A percentile compares a stretch with the other conserved stretches of the same genome.
Conservation (phyloP, 257 asterid genomes). For the Jacaranda mimosifolia region DNA sequence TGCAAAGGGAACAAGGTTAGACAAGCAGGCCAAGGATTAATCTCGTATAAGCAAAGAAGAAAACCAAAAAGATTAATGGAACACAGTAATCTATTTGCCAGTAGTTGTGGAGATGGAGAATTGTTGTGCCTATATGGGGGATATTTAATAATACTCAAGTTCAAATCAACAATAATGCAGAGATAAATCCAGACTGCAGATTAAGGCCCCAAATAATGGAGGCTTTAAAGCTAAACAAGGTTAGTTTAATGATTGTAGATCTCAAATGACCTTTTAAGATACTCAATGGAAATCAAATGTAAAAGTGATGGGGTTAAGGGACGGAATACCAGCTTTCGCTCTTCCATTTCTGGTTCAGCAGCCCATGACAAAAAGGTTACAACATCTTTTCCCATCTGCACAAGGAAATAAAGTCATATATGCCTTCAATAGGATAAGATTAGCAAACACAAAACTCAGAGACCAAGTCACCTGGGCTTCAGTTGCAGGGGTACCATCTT, state of each 20-base stretch:
- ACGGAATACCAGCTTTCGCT: slow-evolving; percentile 68
- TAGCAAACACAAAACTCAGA: neutral
- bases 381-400: slow-evolving; percentile 79
- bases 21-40: neutral
- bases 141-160: neutral
- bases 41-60: neutral
- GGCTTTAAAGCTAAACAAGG: neutral
- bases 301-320: neutral
- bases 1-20: slow-evolving; percentile 20
- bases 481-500: slow-evolving; percentile 82
- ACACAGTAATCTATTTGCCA: neutral
- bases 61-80: too few relatives aligned
- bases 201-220: neutral
- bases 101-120: neutral
- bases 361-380: slow-evolving; percentile 81
- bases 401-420: slow-evolving; percentile 7
- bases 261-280: neutral
- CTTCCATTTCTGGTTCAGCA: slow-evolving; percentile 90
- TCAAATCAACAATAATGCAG: neutral
- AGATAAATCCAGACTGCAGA: too few relatives aligned
- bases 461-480: slow-evolving; percentile 64
- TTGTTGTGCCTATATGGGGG: neutral
- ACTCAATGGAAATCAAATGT: neutral
- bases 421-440: neutral
- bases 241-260: neutral